phyloP scores from a whole-genome alignment of 768 basidiomycete species.

The Tremella mesenterica region DNA sequence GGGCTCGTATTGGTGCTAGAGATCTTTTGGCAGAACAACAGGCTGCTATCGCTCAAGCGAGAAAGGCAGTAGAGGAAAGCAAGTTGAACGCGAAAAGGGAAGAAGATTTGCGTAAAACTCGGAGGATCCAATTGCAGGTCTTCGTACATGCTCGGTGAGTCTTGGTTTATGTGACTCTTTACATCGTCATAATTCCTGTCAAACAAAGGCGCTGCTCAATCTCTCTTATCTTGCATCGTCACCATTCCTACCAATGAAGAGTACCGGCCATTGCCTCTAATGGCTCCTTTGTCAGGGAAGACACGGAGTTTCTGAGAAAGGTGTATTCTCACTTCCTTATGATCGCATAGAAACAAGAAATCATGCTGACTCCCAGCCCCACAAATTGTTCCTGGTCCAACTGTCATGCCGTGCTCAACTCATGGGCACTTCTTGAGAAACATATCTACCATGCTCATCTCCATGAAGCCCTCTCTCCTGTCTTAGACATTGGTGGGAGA shows the following conservation, averaged over 20 bases:
- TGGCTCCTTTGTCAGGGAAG: no score
- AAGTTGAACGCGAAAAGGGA: neutral
- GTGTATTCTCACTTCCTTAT: no score
- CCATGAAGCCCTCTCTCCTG: constrained; percentile 1
- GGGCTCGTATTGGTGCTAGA: no score
- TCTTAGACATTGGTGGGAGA: neutral
- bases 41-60: constrained; percentile 13
- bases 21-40: constrained; percentile 11
- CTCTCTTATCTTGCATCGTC: neutral
- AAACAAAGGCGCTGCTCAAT: no score
- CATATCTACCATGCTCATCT: constrained; percentile 31
- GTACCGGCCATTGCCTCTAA: no score
- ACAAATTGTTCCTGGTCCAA: constrained; percentile 27
- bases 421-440: constrained; percentile 35
- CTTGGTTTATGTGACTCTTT: no score
- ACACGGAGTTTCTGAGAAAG: no score
- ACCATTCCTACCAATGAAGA: no score
- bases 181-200: no score
- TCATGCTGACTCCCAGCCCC: constrained; percentile 12
- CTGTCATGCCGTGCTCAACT: constrained; percentile 32
- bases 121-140: constrained; percentile 34
- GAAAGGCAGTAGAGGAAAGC: constrained; percentile 3
- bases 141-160: constrained; percentile 36
- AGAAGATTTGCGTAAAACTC: constrained; percentile 15
- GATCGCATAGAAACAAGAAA: neutral